Evolutionary conservation across 345 rosid genomes (phyloP).

Genomic region (Balakata baccata): DNA sequence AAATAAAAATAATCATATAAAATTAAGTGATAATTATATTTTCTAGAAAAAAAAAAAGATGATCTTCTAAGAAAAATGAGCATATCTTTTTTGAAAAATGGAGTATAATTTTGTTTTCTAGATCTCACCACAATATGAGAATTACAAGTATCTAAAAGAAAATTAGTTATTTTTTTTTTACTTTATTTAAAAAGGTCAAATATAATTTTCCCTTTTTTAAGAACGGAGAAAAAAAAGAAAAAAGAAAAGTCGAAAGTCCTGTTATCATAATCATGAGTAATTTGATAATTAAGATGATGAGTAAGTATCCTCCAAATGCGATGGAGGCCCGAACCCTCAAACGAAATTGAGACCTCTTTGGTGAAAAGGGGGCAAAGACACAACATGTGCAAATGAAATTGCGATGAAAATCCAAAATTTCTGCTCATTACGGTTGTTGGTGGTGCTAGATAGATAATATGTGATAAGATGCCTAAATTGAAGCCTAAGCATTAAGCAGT

Average conservation of each 20-base stretch:
- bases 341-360: background rate
- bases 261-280: background rate
- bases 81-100: too few species aligned
- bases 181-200: too few species aligned
- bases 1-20: too few species aligned
- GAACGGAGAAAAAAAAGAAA: too few species aligned
- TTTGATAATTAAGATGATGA: background rate
- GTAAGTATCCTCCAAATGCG: background rate
- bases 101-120: too few species aligned
- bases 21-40: too few species aligned
- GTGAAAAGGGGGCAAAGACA: background rate
- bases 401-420: background rate
- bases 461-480: background rate
- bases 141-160: too few species aligned
- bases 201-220: background rate
- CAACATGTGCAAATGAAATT: constrained; percentile 7
- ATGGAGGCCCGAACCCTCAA: constrained; percentile 2
- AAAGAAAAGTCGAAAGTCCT: too few species aligned
- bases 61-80: too few species aligned
- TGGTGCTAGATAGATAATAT: constrained; percentile 10
- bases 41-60: too few species aligned
- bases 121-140: too few species aligned
- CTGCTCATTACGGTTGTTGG: background rate
- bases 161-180: too few species aligned
- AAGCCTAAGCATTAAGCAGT: background rate